A percentile compares a stretch with the other conserved stretches of the same genome.
phyloP scores from a whole-genome alignment of 2,329 filamentous ascomycete species.

The Arachnomyces sp. region DNA sequence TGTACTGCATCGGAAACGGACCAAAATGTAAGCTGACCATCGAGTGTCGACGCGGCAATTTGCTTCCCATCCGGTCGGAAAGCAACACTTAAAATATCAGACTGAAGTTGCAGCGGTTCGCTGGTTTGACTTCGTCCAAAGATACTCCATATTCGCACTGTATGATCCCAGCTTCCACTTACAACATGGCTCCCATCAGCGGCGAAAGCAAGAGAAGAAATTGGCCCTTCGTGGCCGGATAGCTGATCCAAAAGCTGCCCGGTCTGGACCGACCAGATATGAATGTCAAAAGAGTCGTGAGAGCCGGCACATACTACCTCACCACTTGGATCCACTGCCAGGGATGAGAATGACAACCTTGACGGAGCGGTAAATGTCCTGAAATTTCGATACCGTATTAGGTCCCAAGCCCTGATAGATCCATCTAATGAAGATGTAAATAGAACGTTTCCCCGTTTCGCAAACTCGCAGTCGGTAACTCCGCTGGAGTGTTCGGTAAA shows the following conservation, averaged over 20 bases:
- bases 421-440: conserved; percentile 95
- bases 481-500: conserved; percentile 95
- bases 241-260: conserved; percentile 88
- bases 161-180: conserved; percentile 94
- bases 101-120: conserved; percentile 84
- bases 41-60: conserved; percentile 82
- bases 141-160: conserved; percentile 91
- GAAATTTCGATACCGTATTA: conserved; percentile 94
- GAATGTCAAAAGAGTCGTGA: conserved; percentile 91
- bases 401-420: conserved; percentile 89
- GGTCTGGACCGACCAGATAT: conserved; percentile 98
- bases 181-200: conserved; percentile 76
- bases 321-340: conserved; percentile 94
- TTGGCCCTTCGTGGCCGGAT: conserved; percentile 86
- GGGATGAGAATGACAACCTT: conserved; percentile 80
- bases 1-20: conserved; percentile 81
- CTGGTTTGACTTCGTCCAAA: conserved; percentile 91
- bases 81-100: conserved; percentile 79
- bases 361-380: conserved; percentile 93
- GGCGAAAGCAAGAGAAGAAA: conserved; percentile 80
- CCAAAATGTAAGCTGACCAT: conserved; percentile 95
- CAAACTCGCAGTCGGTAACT: conserved; percentile 87
- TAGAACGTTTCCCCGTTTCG: conserved; percentile 88
- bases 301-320: conserved; percentile 95
- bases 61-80: conserved; percentile 87